phyloP scores from a whole-genome alignment of 1,139 yeast species.

The Blastobotrys raffinosifermentans region DNA sequence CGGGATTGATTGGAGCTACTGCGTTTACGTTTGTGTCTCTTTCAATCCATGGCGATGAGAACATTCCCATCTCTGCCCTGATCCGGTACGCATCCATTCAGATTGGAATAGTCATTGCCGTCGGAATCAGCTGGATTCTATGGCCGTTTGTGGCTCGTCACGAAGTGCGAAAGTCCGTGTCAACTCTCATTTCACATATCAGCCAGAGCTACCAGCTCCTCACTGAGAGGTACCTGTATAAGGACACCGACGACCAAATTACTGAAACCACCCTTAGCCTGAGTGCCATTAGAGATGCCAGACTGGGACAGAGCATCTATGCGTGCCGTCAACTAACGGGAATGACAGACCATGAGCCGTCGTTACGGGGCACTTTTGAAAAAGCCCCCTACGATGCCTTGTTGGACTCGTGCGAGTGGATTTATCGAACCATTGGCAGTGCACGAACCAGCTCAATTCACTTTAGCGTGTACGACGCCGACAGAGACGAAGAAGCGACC shows the following conservation, averaged over 20 bases:
- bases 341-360: slow-evolving; percentile 38
- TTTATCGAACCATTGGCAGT: slow-evolving; percentile 41
- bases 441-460: slow-evolving; percentile 45
- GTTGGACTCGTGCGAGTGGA: slow-evolving; percentile 35
- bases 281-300: slow-evolving; percentile 44
- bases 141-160: slow-evolving; percentile 46
- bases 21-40: slow-evolving; percentile 39
- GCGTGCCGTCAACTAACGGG: slow-evolving; percentile 37
- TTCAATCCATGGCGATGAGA: slow-evolving; percentile 22
- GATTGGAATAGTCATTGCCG: slow-evolving; percentile 36
- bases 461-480: slow-evolving; percentile 43
- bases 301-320: slow-evolving; percentile 39
- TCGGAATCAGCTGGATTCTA: slow-evolving; percentile 40
- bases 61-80: slow-evolving; percentile 34
- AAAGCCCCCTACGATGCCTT: slow-evolving; percentile 26
- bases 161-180: slow-evolving; percentile 38
- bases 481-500: slow-evolving; percentile 34
- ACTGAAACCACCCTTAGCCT: slow-evolving; percentile 39
- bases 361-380: slow-evolving; percentile 26
- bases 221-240: slow-evolving; percentile 43
- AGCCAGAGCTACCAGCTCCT: slow-evolving; percentile 44
- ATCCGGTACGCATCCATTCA: slow-evolving; percentile 36
- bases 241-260: slow-evolving; percentile 43
- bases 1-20: slow-evolving; percentile 39
- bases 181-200: slow-evolving; percentile 38